phyloP scores from a whole-genome alignment of 345 rosid species.

The Salix caprea region DNA sequence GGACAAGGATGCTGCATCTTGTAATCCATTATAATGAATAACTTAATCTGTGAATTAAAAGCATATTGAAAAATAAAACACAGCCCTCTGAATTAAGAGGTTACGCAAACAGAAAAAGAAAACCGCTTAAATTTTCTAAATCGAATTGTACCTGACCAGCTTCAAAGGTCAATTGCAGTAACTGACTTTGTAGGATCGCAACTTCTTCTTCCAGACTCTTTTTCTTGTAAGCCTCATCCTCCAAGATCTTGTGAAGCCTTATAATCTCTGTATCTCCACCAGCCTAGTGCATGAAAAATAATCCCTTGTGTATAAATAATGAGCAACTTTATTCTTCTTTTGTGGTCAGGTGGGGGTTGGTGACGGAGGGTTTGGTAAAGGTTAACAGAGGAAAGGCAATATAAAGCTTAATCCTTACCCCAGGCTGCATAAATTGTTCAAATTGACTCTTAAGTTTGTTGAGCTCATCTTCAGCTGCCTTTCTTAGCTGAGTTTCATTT shows the following conservation, averaged over 20 bases:
- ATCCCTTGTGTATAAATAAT: background rate
- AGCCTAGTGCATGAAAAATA: constrained; percentile 16
- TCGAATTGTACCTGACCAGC: constrained; percentile 22
- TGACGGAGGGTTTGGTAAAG: background rate
- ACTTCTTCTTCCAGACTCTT: constrained; percentile 27
- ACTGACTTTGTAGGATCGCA: constrained; percentile 20
- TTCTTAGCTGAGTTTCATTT: constrained; percentile 26
- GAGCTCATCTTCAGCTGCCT: constrained; percentile 25
- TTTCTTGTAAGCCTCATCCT: constrained; percentile 23
- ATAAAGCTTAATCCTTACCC: constrained; percentile 13
- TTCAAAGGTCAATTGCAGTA: constrained; percentile 24
- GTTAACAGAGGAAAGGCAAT: background rate
- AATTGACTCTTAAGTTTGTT: constrained; percentile 22
- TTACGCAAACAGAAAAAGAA: background rate
- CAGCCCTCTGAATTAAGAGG: background rate
- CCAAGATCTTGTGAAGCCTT: constrained; percentile 23
- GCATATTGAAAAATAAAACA: background rate
- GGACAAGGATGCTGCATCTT: background rate
- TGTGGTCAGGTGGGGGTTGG: background rate
- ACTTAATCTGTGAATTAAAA: background rate
- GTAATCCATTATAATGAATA: background rate
- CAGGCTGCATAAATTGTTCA: constrained; percentile 17
- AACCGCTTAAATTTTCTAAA: background rate
- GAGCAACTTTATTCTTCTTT: background rate
- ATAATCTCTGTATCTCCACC: constrained; percentile 30